Percentiles rank a stretch among this genome's conserved stretches.
phyloP scores from a whole-genome alignment of 1,284 basidiomycete genomes.

The Thelephora terrestris region DNA sequence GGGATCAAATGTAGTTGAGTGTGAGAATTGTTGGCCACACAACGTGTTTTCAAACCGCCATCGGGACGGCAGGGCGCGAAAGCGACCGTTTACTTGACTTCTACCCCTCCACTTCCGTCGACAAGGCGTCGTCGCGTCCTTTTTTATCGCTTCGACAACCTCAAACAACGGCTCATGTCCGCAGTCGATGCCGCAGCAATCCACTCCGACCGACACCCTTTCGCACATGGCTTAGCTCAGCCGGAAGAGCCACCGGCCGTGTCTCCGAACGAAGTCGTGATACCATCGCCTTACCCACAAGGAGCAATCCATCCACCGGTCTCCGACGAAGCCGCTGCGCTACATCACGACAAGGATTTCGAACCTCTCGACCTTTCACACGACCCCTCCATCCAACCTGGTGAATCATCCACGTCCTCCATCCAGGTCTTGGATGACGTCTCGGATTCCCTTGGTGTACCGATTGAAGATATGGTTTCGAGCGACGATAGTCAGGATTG shows the following conservation, averaged over 20 bases:
- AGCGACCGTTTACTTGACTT: not conserved
- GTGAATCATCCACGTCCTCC: not conserved
- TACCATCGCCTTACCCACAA: not conserved
- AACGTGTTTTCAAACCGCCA: not conserved
- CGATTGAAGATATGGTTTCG: not conserved
- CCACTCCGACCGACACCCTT: not conserved
- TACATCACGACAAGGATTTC: not conserved
- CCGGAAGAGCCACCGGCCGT: not conserved
- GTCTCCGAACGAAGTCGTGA: not conserved
- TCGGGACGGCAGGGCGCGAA: not conserved
- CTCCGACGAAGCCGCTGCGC: not conserved
- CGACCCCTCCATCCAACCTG: not conserved
- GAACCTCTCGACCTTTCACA: not conserved
- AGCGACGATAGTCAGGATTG: slow-evolving; percentile 24
- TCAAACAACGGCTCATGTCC: not conserved
- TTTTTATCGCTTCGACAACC: not conserved
- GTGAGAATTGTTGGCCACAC: not conserved
- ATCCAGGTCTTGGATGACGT: not conserved
- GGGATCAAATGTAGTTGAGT: no score
- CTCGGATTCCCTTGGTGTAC: not conserved
- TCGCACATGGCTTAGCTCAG: not conserved
- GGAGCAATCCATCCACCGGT: not conserved
- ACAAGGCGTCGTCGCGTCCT: not conserved
- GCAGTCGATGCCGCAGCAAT: not conserved
- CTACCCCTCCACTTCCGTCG: not conserved